phyloP scores from a whole-genome alignment of 192 early-diverging fungal species.

The Coemansia javaensis region DNA sequence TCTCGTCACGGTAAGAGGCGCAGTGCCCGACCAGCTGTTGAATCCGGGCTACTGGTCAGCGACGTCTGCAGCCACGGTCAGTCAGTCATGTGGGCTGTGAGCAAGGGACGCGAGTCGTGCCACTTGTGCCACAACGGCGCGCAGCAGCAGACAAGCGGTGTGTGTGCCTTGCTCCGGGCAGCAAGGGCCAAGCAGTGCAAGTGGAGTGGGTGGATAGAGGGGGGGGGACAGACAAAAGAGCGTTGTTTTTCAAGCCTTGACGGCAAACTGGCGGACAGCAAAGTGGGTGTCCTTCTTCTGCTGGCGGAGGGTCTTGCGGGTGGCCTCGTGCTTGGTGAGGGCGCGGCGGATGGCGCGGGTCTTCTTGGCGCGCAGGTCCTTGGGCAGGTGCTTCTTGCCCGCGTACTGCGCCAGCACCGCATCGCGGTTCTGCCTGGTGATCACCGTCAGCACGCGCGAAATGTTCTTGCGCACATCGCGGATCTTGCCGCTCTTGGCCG shows the following conservation, averaged over 20 bases:
- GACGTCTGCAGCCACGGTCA: too few species aligned
- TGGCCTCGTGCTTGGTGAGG: constrained; percentile 76
- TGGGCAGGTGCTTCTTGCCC: constrained; percentile 91
- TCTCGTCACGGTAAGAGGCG: too few species aligned
- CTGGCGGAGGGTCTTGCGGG: constrained; percentile 82
- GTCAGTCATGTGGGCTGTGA: too few species aligned
- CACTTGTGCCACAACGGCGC: too few species aligned
- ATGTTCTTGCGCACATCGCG: constrained; percentile 88
- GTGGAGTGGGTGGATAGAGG: too few species aligned
- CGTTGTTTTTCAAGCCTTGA: constrained; percentile 79
- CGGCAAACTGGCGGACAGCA: constrained; percentile 86
- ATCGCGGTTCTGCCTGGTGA: constrained; percentile 87
- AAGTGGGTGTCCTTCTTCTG: constrained; percentile 86
- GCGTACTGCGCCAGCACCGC: constrained; percentile 87
- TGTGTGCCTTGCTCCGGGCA: too few species aligned
- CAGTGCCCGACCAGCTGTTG: too few species aligned
- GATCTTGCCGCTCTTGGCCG: constrained; percentile 62
- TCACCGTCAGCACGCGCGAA: constrained; percentile 92
- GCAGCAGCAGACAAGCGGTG: too few species aligned
- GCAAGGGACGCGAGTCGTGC: too few species aligned
- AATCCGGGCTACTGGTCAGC: too few species aligned
- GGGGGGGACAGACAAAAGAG: too few species aligned
- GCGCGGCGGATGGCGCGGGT: constrained; percentile 97
- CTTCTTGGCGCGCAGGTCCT: constrained; percentile 98
- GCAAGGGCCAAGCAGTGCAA: too few species aligned